These are phyloP conservation scores for Lasiodiplodia sp. DNA, from an alignment of 2,329 filamentous ascomycete genomes.

Conservation along the genomic window DNA sequence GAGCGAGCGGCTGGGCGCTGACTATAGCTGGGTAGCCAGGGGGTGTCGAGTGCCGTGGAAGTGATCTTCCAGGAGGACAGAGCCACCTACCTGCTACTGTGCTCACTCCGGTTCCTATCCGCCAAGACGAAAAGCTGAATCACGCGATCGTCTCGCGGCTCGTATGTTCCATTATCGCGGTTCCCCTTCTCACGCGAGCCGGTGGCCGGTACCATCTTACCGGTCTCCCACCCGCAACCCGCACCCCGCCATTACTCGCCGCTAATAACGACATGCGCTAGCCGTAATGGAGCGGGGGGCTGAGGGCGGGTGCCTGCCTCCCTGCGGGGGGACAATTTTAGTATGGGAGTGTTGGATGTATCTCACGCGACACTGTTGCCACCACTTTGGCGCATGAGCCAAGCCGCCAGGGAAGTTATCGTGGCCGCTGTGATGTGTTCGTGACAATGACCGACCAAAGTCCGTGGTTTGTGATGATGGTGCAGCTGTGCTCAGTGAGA, in stretches of 20 bases:
- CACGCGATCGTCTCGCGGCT: background rate
- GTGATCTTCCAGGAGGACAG: background rate
- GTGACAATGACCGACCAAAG: background rate
- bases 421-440: background rate
- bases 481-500: background rate
- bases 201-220: background rate
- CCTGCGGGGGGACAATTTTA: background rate
- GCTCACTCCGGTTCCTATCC: background rate
- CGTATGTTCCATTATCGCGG: background rate
- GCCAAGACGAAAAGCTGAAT: background rate
- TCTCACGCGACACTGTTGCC: slow-evolving; percentile 26
- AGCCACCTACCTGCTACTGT: background rate
- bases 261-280: background rate
- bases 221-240: background rate
- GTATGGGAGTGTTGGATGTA: background rate
- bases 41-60: background rate
- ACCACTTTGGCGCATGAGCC: background rate
- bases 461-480: background rate
- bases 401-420: background rate
- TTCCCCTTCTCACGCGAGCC: slow-evolving; percentile 1
- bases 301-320: background rate
- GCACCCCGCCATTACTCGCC: background rate
- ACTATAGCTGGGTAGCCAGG: background rate
- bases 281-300: background rate
- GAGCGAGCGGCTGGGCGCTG: background rate